Conservation (phyloP, 768 basidiomycete species). For the Mrakia blollopis region DNA sequence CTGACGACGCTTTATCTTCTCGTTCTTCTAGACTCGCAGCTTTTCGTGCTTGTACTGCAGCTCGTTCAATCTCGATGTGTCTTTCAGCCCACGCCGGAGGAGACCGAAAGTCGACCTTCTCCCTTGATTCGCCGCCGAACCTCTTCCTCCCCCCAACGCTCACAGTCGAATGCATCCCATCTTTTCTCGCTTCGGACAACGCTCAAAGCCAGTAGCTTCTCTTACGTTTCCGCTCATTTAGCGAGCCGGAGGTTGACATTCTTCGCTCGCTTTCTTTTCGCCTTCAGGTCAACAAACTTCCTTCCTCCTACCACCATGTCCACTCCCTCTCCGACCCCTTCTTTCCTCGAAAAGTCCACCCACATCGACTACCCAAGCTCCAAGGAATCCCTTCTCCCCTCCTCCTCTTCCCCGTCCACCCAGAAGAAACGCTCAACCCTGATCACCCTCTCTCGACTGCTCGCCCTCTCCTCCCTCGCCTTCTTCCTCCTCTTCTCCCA, state of each 20-base stretch:
- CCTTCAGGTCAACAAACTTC: not conserved
- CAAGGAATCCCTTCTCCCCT: not conserved
- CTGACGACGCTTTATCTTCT: no score
- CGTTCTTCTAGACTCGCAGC: no score
- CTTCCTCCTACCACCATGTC: not conserved
- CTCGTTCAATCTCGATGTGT: not conserved
- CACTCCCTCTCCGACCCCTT: not conserved
- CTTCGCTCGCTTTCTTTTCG: not conserved
- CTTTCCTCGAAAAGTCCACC: not conserved
- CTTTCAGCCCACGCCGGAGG: not conserved
- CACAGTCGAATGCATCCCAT: conserved; percentile 2
- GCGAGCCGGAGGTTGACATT: not conserved
- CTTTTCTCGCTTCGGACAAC: conserved; percentile 2
- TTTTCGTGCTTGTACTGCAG: no score
- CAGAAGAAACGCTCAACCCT: not conserved
- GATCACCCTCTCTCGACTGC: conserved; percentile 6
- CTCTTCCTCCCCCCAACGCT: not conserved
- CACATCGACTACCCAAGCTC: not conserved
- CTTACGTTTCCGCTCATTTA: no score
- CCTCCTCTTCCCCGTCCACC: not conserved
- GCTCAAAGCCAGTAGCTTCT: not conserved
- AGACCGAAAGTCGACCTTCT: not conserved
- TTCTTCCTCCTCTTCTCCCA: conserved; percentile 4
- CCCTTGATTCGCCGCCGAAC: not conserved
- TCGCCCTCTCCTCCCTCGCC: conserved; percentile 15